Conservation (phyloP, 2,329 filamentous ascomycete species). For the Ascosphaera apis region DNA sequence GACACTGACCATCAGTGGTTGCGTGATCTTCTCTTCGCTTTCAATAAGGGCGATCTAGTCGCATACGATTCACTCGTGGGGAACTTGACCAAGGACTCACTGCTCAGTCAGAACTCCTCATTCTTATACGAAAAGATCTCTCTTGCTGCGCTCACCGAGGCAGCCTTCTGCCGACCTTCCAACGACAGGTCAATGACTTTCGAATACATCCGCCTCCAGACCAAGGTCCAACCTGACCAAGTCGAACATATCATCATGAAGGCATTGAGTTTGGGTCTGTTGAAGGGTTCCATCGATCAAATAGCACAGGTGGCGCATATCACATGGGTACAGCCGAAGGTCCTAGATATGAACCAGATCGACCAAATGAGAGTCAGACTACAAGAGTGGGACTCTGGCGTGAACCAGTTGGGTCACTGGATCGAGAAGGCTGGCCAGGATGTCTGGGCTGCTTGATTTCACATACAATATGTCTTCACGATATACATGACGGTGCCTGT, state of each 20-base stretch:
- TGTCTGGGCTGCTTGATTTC: conserved; percentile 61
- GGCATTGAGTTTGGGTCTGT: conserved; percentile 75
- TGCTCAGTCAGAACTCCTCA: conserved; percentile 55
- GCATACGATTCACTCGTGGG: conserved; percentile 66
- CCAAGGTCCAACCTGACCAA: conserved; percentile 71
- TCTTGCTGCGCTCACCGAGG: conserved; percentile 82
- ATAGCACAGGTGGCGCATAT: conserved; percentile 85
- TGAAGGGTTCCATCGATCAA: conserved; percentile 87
- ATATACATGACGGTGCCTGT: neutral
- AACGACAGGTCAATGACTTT: conserved; percentile 94
- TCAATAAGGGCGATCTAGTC: conserved; percentile 80
- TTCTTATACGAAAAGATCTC: conserved; percentile 97
- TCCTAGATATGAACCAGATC: conserved; percentile 87
- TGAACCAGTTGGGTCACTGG: conserved; percentile 92
- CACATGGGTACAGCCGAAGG: conserved; percentile 97
- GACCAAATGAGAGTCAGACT: conserved; percentile 71
- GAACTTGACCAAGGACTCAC: conserved; percentile 56
- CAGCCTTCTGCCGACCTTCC: conserved; percentile 83
- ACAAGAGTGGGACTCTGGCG: conserved; percentile 86
- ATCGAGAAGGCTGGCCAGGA: conserved; percentile 86
- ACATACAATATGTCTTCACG: neutral
- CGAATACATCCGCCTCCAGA: conserved; percentile 63
- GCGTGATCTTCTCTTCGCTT: conserved; percentile 85
- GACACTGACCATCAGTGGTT: conserved; percentile 65
- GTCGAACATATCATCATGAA: conserved; percentile 99